Conservation (phyloP, 2,329 filamentous ascomycete species). For the Camptophora hylomeconis region DNA sequence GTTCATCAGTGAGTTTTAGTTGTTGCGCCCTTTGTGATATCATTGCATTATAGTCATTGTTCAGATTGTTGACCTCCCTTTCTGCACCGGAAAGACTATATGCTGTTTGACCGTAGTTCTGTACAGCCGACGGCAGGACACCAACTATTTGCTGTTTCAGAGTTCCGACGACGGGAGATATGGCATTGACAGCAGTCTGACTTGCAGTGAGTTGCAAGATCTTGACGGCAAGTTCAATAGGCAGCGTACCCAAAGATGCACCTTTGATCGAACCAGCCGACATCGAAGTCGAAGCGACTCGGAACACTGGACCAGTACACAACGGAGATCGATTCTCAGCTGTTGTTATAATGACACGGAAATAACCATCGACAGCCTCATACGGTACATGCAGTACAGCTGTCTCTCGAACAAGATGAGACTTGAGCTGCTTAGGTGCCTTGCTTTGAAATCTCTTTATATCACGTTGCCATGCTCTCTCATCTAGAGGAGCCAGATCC, state of each 20-base stretch:
- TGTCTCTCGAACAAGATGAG: constrained; percentile 48
- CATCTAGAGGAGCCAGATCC: constrained; percentile 43
- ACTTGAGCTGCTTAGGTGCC: constrained; percentile 31
- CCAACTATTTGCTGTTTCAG: constrained; percentile 9
- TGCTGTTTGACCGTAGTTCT: constrained; percentile 20
- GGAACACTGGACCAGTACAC: constrained; percentile 54
- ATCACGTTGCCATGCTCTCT: constrained; percentile 56
- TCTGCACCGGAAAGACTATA: constrained; percentile 19
- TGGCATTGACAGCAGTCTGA: constrained; percentile 33
- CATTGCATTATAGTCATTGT: constrained; percentile 26
- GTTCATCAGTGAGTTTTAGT: constrained; percentile 19
- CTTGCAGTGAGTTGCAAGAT: constrained; percentile 31
- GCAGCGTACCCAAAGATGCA: constrained; percentile 51
- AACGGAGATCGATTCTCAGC: constrained; percentile 41
- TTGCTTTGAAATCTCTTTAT: constrained; percentile 51
- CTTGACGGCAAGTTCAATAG: constrained; percentile 51
- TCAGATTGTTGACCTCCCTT: constrained; percentile 22
- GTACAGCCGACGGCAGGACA: constrained; percentile 32
- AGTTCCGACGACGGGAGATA: constrained; percentile 28
- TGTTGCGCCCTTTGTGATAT: constrained; percentile 25
- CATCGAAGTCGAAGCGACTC: constrained; percentile 52
- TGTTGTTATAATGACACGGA: constrained; percentile 51
- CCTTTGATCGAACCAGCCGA: constrained; percentile 50
- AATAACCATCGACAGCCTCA: constrained; percentile 52
- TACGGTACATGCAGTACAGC: constrained; percentile 52